phyloP scores from a whole-genome alignment of 441 rosid species.

The Pelargonium fulgidum region DNA sequence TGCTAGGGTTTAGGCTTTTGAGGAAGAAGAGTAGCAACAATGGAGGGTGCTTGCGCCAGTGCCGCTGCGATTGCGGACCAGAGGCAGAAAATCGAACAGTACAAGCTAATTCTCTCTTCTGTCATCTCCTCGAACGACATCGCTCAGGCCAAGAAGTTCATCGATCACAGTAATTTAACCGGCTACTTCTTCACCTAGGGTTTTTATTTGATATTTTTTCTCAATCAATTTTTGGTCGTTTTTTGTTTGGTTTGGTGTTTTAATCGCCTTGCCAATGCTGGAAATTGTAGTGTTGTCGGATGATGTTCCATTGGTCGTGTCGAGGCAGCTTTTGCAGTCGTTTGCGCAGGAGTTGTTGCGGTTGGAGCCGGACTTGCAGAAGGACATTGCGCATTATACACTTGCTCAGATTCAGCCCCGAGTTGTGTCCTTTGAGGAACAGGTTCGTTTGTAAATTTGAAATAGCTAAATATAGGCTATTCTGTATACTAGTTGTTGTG shows the following conservation, averaged over 20 bases:
- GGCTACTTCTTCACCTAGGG: neutral
- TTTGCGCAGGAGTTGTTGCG: slow-evolving; percentile 81
- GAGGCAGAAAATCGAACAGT: slow-evolving; percentile 98
- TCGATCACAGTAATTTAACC: slow-evolving; percentile 64
- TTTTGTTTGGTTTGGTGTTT: neutral
- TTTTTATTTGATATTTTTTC: neutral
- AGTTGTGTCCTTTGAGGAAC: slow-evolving; percentile 97
- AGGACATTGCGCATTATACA: slow-evolving; percentile 81
- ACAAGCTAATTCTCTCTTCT: slow-evolving; percentile 73
- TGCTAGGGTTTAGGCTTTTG: slow-evolving; percentile 17
- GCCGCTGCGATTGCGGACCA: slow-evolving; percentile 82
- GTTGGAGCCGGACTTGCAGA: slow-evolving; percentile 72
- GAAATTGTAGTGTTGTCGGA: slow-evolving; percentile 72
- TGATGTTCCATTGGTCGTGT: slow-evolving; percentile 85
- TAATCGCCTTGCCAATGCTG: slow-evolving; percentile 11
- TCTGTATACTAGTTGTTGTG: neutral
- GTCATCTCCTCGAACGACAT: slow-evolving; percentile 79
- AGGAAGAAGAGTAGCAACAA: slow-evolving; percentile 15
- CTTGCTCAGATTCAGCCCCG: slow-evolving; percentile 95
- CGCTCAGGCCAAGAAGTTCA: slow-evolving; percentile 67
- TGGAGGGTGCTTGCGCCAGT: slow-evolving; percentile 73
- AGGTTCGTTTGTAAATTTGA: slow-evolving; percentile 38
- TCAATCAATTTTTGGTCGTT: neutral
- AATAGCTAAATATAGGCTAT: neutral
- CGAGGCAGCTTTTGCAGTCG: slow-evolving; percentile 88